These are phyloP conservation scores for Gillenia trifoliata DNA, from an alignment of 306 rosid genomes.

Conservation along the genomic window DNA sequence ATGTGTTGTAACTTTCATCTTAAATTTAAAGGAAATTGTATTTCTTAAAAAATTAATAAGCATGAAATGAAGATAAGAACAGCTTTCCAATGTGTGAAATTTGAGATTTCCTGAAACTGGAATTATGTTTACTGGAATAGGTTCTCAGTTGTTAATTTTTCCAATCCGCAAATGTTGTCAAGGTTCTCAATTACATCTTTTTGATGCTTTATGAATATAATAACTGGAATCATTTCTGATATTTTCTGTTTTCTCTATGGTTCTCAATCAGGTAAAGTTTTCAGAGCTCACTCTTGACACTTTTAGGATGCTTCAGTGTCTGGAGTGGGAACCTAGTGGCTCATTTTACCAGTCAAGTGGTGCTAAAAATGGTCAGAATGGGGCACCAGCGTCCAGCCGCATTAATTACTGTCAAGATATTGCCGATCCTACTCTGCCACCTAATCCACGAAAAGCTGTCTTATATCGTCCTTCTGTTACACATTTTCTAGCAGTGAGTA, in stretches of 20 bases:
- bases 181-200: not conserved
- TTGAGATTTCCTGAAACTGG: not conserved
- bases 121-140: not conserved
- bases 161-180: not conserved
- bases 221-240: constrained; percentile 11
- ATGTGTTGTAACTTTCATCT: not conserved
- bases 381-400: constrained; percentile 54
- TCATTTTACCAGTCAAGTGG: constrained; percentile 62
- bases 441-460: constrained; percentile 85
- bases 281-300: constrained; percentile 92
- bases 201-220: not conserved
- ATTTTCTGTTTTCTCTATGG: constrained; percentile 17
- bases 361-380: constrained; percentile 62
- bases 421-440: constrained; percentile 83
- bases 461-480: constrained; percentile 78
- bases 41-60: not conserved
- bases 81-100: not conserved
- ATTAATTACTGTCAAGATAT: constrained; percentile 71
- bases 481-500: constrained; percentile 89
- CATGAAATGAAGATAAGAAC: not conserved
- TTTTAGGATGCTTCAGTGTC: constrained; percentile 92
- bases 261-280: constrained; percentile 67
- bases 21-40: not conserved
- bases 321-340: constrained; percentile 99
- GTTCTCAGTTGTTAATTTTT: not conserved